These are phyloP conservation scores for Geum urbanum DNA, from an alignment of 306 rosid species.

Conservation along the genomic window DNA sequence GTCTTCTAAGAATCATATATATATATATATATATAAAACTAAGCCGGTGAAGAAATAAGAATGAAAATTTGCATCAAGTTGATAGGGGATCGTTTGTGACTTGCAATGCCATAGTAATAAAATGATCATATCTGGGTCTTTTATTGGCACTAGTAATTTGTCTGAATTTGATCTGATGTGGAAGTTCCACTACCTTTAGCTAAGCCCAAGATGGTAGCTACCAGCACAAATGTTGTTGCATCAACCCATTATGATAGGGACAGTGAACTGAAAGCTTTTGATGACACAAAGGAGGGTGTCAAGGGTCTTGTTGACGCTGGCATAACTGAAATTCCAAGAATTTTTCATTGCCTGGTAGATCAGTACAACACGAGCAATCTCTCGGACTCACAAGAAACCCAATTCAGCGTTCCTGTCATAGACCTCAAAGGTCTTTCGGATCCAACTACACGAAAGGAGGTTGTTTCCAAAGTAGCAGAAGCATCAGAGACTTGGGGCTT, in stretches of 20 bases:
- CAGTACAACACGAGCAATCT: background rate
- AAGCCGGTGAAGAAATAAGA: too few relatives aligned
- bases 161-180: background rate
- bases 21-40: too few relatives aligned
- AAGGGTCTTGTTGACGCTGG: conserved; percentile 70
- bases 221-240: background rate
- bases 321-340: conserved; percentile 39
- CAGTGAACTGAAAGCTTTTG: conserved; percentile 36
- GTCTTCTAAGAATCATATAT: too few relatives aligned
- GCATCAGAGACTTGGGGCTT: conserved; percentile 45
- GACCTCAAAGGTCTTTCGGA: conserved; percentile 27
- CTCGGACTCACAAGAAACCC: background rate
- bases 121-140: background rate
- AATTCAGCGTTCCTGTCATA: conserved; percentile 21
- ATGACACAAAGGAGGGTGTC: conserved; percentile 52
- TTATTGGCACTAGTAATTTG: background rate
- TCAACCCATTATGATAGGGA: conserved; percentile 25
- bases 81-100: too few relatives aligned
- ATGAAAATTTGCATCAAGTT: too few relatives aligned
- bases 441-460: conserved; percentile 15
- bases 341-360: conserved; percentile 28
- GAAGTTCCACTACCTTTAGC: background rate
- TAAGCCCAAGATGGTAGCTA: background rate
- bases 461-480: conserved; percentile 20
- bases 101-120: background rate